phyloP scores from a whole-genome alignment of 129 eudicot genomes.

The Saposhnikovia divaricata region DNA sequence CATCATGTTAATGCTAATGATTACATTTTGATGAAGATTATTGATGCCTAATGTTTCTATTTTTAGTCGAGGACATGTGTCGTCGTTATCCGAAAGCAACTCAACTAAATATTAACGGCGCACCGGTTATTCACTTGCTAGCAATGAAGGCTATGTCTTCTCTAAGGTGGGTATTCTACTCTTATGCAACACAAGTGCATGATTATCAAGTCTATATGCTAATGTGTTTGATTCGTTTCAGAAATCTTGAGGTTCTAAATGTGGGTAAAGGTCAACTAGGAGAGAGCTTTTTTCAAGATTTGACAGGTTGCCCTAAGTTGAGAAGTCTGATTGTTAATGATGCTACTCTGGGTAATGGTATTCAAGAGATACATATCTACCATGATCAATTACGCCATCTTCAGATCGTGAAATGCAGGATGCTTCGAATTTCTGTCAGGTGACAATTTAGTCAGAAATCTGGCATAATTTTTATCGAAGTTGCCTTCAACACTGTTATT shows the following conservation, averaged over 20 bases:
- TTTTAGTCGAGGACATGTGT: constrained; percentile 90
- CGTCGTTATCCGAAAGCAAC: constrained; percentile 84
- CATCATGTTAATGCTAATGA: not conserved
- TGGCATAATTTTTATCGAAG: not conserved
- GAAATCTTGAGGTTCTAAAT: constrained; percentile 73
- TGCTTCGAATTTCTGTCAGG: constrained; percentile 87
- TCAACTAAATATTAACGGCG: constrained; percentile 60
- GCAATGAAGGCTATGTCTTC: constrained; percentile 70
- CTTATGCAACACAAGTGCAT: not conserved
- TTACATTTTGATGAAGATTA: not conserved
- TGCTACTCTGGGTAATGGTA: constrained; percentile 84
- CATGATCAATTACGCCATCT: constrained; percentile 73
- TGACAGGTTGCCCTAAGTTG: constrained; percentile 70
- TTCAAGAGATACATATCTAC: constrained; percentile 67
- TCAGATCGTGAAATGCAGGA: constrained; percentile 80
- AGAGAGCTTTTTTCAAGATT: constrained; percentile 67
- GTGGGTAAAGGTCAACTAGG: constrained; percentile 88
- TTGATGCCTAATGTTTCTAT: constrained; percentile 6
- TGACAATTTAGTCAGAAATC: constrained; percentile 21
- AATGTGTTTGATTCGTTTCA: constrained; percentile 26
- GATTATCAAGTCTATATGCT: constrained; percentile 10
- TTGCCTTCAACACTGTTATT: constrained; percentile 9
- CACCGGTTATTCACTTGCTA: constrained; percentile 54
- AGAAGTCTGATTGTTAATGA: constrained; percentile 63
- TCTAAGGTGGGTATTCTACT: constrained; percentile 42